Percentiles rank a stretch among this genome's conserved stretches.
These are phyloP conservation scores for Hortiboletus campestris DNA, from an alignment of 768 basidiomycete species.

Conservation along the genomic window DNA sequence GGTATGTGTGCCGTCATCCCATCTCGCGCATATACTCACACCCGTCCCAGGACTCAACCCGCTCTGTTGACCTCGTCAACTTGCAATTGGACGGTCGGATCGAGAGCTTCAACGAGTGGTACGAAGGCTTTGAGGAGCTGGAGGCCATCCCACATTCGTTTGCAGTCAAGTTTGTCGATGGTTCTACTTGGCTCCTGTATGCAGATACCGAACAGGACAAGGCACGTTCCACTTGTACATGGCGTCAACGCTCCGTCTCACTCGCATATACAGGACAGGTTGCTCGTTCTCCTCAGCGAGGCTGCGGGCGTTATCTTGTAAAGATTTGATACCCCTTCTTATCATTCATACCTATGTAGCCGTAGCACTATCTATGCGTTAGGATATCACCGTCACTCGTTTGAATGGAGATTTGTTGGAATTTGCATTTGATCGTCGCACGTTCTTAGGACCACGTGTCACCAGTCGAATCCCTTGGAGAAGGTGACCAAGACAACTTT, in stretches of 20 bases:
- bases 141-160: constrained; percentile 66
- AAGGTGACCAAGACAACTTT: too few relatives aligned
- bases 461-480: neutral
- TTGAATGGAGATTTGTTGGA: neutral
- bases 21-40: constrained; percentile 1
- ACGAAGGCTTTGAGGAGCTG: constrained; percentile 66
- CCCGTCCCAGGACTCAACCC: constrained; percentile 27
- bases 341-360: constrained; percentile 16
- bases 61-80: constrained; percentile 36
- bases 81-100: constrained; percentile 49
- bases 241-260: neutral
- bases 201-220: constrained; percentile 65
- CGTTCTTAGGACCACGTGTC: neutral
- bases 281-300: constrained; percentile 30
- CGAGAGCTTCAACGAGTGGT: constrained; percentile 54
- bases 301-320: constrained; percentile 29
- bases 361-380: constrained; percentile 11
- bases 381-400: constrained; percentile 12
- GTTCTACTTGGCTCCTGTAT: constrained; percentile 54
- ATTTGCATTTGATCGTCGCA: neutral
- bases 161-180: constrained; percentile 58
- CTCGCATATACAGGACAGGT: constrained; percentile 16
- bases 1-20: constrained; percentile 30
- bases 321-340: constrained; percentile 13
- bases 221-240: constrained; percentile 30